Evolutionary conservation across 106 monocot genomes (phyloP).

Genomic region (Allium fistulosum): DNA sequence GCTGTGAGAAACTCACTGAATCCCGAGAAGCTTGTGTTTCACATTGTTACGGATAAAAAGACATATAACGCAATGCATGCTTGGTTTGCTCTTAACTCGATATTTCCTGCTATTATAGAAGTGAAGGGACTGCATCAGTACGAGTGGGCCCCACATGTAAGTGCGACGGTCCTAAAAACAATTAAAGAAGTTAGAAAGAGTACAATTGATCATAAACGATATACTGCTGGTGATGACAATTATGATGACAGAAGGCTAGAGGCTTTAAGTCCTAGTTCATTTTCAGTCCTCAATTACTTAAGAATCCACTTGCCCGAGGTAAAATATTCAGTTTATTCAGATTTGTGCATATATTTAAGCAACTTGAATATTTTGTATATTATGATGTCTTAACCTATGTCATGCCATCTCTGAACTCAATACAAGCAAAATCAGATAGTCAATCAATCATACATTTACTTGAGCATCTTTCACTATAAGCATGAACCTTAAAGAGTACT

Average conservation of each 20-base stretch:
- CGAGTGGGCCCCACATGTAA: slow-evolving; percentile 24
- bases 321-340: background rate
- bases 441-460: too few species aligned
- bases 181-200: slow-evolving; percentile 29
- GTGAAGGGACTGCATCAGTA: slow-evolving; percentile 71
- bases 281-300: slow-evolving; percentile 50
- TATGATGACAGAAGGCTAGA: slow-evolving; percentile 19
- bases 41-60: slow-evolving; percentile 66
- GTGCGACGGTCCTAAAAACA: slow-evolving; percentile 26
- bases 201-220: slow-evolving; percentile 3
- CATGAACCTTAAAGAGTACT: too few species aligned
- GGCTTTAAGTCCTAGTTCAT: slow-evolving; percentile 31
- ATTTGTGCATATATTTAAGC: too few species aligned
- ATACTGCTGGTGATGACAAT: slow-evolving; percentile 11
- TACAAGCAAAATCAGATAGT: too few species aligned
- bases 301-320: slow-evolving; percentile 67
- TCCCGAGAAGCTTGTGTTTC: slow-evolving; percentile 47
- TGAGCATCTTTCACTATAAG: too few species aligned
- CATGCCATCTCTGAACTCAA: too few species aligned
- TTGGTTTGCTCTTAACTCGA: slow-evolving; percentile 61
- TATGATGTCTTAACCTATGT: too few species aligned
- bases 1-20: slow-evolving; percentile 24
- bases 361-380: too few species aligned
- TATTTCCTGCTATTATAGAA: slow-evolving; percentile 39
- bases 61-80: slow-evolving; percentile 57